phyloP scores from a whole-genome alignment of 176 grass and related monocot species.

The Carex scoparia region DNA sequence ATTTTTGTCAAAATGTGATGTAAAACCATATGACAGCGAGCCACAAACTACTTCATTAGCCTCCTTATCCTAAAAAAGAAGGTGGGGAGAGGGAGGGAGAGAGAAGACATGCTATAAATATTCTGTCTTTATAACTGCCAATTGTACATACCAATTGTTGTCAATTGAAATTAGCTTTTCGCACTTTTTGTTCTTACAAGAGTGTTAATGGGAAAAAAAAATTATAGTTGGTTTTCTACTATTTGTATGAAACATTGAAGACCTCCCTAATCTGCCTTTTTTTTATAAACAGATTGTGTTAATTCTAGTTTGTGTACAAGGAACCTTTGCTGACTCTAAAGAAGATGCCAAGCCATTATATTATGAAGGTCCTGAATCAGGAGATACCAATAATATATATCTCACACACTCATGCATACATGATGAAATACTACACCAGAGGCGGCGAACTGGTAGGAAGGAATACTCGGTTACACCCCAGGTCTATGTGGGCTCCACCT shows the following conservation, averaged over 20 bases:
- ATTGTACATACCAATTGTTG: neutral
- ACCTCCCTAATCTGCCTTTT: neutral
- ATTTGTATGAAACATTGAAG: neutral
- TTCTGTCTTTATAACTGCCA: neutral
- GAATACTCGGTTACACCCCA: conserved; percentile 95
- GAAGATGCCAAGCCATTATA: conserved; percentile 36
- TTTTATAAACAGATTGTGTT: conserved; percentile 56
- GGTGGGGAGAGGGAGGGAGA: neutral
- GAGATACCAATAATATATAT: conserved; percentile 56
- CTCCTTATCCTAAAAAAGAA: neutral
- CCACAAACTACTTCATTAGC: neutral
- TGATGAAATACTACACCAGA: conserved; percentile 88
- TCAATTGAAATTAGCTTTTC: neutral
- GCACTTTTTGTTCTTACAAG: neutral
- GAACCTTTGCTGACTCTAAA: conserved; percentile 32
- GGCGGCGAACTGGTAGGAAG: conserved; percentile 60
- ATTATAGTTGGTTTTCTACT: neutral
- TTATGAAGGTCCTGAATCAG: conserved; percentile 36
- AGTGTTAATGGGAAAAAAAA: neutral
- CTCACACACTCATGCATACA: conserved; percentile 97
- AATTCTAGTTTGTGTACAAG: conserved; percentile 47
- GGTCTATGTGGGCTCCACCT: conserved; percentile 51
- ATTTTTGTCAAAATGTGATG: conserved; percentile 8
- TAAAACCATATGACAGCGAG: neutral
- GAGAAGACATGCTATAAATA: neutral